Base-by-base conservation (phyloP, 495 filamentous ascomycete genomes). In the Xylaria intraflava region DNA sequence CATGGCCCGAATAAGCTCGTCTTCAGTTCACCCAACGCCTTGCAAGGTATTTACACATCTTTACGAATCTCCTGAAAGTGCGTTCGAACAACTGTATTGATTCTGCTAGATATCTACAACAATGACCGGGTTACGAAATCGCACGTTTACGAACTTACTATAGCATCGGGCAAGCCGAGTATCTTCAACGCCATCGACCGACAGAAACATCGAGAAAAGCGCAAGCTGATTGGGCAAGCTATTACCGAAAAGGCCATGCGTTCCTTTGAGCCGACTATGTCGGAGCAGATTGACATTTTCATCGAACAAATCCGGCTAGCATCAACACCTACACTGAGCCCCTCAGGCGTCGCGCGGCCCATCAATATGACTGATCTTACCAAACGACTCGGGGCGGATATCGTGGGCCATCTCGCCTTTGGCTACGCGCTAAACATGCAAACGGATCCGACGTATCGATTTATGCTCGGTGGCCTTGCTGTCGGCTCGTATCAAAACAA, bases 91-190 rank as follows among this genome's bases (percentile, higher is more conserved):
- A n/a, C n/a, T n/a, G n/a, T n/a, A n/a, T n/a, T n/a, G n/a, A n/a
- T n/a, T 10, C 5, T 30, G 6, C 9, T 11, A 49, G 57, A 69
- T 12, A 79, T 79, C 49, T 73, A 77, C 19, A 56, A 64, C 39
- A 81, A 80, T 60, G 65, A 70, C 0, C 52, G 70, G 31, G 76
- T 78, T 48, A 76, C 76, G 58, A 61, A 56, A 17, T 68, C 69
- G 2, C 74, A 52, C 20, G 47, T 48, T 4, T 55, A 59, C 20
- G 22, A 19, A 1, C n/a, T 39, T n/a, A 55, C 46, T 5, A 17
- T 51, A 2, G 20, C n/a, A 24, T 39, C 33, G 14, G 44, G 39
- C n/a, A 20, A 36, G 20, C 26, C 43, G 20, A 20, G 40, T 38
- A 16, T 57, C 6, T 52, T 59, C 46, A 59, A 23, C 12, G 51